These are phyloP conservation scores for Coemansia umbellata DNA, from an alignment of 192 early-diverging fungal species.

Conservation along the genomic window DNA sequence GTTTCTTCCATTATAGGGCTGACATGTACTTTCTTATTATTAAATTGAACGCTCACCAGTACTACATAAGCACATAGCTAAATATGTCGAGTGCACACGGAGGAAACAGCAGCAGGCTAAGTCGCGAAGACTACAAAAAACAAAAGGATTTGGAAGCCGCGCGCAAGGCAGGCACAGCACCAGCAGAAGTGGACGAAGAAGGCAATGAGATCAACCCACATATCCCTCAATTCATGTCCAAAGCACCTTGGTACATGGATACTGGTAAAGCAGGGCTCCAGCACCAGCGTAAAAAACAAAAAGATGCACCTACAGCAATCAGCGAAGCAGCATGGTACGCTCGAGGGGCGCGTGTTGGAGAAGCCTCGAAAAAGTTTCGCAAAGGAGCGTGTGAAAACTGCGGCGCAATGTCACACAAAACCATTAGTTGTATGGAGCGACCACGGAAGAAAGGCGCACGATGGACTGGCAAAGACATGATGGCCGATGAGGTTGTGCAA, in stretches of 20 bases:
- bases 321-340: slow-evolving; percentile 23
- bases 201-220: slow-evolving; percentile 98
- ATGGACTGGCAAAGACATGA: slow-evolving; percentile 78
- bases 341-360: slow-evolving; percentile 52
- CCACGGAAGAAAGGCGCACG: slow-evolving; percentile 86
- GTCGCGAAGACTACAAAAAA: slow-evolving; percentile 89
- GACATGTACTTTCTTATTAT: no score
- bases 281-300: slow-evolving; percentile 64
- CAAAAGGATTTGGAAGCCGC: slow-evolving; percentile 96
- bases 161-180: slow-evolving; percentile 89
- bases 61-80: no score
- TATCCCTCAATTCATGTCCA: slow-evolving; percentile 93
- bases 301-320: background rate
- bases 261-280: slow-evolving; percentile 79
- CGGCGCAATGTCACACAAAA: slow-evolving; percentile 92
- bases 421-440: slow-evolving; percentile 90
- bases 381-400: slow-evolving; percentile 98
- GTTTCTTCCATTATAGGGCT: no score
- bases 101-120: slow-evolving; percentile 60
- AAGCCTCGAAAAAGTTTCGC: slow-evolving; percentile 85
- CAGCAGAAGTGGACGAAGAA: slow-evolving; percentile 78
- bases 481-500: slow-evolving; percentile 80
- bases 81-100: slow-evolving; percentile 18
- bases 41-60: no score
- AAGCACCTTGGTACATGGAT: slow-evolving; percentile 92